A percentile compares a stretch with the other conserved stretches of the same genome.
These are phyloP conservation scores for Musa beccarii DNA, from an alignment of 176 grass and related monocot species.

Conservation along the genomic window DNA sequence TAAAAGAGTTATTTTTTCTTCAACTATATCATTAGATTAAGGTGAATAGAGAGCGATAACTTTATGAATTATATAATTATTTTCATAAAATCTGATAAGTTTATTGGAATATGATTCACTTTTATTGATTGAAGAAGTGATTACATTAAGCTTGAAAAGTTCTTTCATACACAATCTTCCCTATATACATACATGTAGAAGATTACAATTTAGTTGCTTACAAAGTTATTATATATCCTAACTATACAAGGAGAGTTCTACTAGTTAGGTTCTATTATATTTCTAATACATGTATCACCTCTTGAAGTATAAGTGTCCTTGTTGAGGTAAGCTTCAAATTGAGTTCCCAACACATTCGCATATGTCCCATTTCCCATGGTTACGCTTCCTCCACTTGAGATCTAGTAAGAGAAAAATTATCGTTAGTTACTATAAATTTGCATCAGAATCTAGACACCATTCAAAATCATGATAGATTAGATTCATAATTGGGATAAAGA, in stretches of 20 bases:
- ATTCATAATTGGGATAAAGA: neutral
- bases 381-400: neutral
- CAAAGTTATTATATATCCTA: neutral
- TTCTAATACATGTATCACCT: neutral
- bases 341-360: neutral
- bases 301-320: neutral
- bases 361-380: neutral
- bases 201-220: neutral
- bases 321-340: neutral
- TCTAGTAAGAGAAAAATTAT: neutral
- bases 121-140: no score
- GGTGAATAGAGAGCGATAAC: neutral
- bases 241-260: neutral
- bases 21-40: neutral
- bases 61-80: no score
- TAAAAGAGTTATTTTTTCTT: neutral
- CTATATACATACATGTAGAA: no score
- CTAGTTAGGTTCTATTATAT: neutral
- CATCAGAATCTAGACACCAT: neutral
- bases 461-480: neutral
- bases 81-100: no score
- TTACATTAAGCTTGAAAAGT: neutral
- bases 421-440: no score
- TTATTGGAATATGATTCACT: no score
- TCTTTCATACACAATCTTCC: no score